Conservation (phyloP, 73 alveolate genomes). For the Diophrys appendiculata region DNA sequence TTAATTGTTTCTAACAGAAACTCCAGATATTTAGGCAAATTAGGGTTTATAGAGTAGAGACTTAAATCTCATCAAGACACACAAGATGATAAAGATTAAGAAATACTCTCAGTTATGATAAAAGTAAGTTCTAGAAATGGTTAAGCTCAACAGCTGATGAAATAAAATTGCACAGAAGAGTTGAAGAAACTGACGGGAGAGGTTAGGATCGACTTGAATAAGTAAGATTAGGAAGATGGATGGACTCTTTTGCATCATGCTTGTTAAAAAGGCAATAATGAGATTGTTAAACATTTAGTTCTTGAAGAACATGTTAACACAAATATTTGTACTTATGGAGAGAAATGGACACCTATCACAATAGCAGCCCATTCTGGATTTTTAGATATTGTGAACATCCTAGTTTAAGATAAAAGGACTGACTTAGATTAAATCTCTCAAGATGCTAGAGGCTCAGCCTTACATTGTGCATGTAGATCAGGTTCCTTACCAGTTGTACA, state of each 20-base stretch:
- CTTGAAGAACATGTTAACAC: constrained; percentile 27
- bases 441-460: constrained; percentile 28
- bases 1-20: neutral
- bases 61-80: neutral
- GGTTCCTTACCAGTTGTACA: constrained; percentile 28
- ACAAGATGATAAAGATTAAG: neutral
- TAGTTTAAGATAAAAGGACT: constrained; percentile 43
- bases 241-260: constrained; percentile 41
- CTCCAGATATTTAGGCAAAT: neutral
- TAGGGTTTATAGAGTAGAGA: neutral
- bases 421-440: neutral
- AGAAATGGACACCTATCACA: constrained; percentile 37
- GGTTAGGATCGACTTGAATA: neutral
- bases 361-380: constrained; percentile 44
- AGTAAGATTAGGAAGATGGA: constrained; percentile 27
- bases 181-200: neutral
- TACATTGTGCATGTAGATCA: constrained; percentile 39
- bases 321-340: constrained; percentile 6
- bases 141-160: neutral
- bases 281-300: constrained; percentile 41
- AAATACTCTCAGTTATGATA: neutral
- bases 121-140: too few relatives aligned
- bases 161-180: neutral
- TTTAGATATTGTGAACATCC: constrained; percentile 33
- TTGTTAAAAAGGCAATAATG: constrained; percentile 26